Evolutionary conservation across 148 eudicot genomes (phyloP).

Genomic region (Nyssa sinensis): DNA sequence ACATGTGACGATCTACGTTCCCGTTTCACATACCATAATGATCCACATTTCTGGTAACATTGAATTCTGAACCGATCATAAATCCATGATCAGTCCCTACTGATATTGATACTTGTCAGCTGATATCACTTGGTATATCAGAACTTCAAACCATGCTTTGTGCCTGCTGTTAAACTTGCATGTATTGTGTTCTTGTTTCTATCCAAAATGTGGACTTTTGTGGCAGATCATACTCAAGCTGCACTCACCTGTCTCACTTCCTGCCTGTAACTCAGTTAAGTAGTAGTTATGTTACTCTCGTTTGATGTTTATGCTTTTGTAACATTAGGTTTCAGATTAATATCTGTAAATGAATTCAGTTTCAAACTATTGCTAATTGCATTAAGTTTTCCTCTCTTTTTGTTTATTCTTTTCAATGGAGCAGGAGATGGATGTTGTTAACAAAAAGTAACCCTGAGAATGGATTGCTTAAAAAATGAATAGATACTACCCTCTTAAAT

Average conservation of each 20-base stretch:
- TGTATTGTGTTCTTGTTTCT: no score
- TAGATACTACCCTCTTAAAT: neutral
- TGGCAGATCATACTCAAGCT: slow-evolving; percentile 12
- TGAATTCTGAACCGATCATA: no score
- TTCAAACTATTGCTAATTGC: neutral
- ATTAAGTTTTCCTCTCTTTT: neutral
- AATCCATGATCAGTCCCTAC: no score
- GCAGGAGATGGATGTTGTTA: slow-evolving; percentile 7
- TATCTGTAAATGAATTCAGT: neutral
- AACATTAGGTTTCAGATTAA: neutral
- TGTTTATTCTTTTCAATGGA: neutral
- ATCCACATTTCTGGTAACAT: no score
- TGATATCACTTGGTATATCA: no score
- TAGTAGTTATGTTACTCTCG: neutral
- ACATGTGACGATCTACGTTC: no score
- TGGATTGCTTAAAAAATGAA: neutral
- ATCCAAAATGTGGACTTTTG: no score
- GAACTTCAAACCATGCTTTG: no score
- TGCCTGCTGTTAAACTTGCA: no score
- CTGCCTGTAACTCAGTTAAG: neutral
- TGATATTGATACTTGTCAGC: no score
- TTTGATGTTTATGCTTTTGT: neutral
- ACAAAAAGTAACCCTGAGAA: neutral
- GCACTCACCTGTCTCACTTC: slow-evolving; percentile 8
- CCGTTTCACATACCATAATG: no score